Evolutionary conservation across 164 flowering plant species (phyloP).

Genomic region (Chimonanthus praecox): DNA sequence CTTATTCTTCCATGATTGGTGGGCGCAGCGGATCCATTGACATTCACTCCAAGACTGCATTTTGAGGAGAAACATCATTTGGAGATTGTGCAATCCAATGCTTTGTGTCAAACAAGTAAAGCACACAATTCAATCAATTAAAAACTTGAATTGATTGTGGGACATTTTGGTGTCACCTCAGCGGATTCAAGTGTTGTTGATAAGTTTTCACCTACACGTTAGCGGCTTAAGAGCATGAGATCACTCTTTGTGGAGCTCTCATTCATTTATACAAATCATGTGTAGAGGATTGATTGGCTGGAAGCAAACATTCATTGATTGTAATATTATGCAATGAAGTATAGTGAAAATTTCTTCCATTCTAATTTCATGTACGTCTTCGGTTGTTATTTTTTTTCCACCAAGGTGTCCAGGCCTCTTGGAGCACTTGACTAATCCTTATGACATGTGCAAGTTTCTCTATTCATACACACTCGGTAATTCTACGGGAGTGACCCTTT

Average conservation of each 20-base stretch:
- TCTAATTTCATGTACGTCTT: too few species aligned
- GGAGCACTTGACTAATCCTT: too few species aligned
- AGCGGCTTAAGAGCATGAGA: not conserved
- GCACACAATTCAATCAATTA: not conserved
- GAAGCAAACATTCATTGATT: conserved; percentile 2
- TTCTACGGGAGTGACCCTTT: too few species aligned
- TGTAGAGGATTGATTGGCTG: not conserved
- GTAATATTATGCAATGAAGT: not conserved
- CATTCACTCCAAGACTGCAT: conserved; percentile 4
- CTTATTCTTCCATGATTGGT: not conserved
- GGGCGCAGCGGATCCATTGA: conserved; percentile 2
- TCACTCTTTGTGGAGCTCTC: not conserved
- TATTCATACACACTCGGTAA: too few species aligned
- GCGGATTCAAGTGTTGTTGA: not conserved
- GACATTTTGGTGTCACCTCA: not conserved
- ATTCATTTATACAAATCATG: not conserved
- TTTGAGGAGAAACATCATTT: not conserved
- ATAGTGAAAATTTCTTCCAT: not conserved
- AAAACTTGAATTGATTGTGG: not conserved
- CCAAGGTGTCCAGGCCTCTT: too few species aligned
- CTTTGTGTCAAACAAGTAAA: not conserved
- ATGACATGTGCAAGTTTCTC: too few species aligned
- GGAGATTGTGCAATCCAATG: not conserved
- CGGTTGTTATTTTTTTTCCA: too few species aligned
- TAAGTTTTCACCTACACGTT: not conserved